Evolutionary conservation across 176 grass and related monocot species (phyloP).

Genomic region (Oryza glumipatula): DNA sequence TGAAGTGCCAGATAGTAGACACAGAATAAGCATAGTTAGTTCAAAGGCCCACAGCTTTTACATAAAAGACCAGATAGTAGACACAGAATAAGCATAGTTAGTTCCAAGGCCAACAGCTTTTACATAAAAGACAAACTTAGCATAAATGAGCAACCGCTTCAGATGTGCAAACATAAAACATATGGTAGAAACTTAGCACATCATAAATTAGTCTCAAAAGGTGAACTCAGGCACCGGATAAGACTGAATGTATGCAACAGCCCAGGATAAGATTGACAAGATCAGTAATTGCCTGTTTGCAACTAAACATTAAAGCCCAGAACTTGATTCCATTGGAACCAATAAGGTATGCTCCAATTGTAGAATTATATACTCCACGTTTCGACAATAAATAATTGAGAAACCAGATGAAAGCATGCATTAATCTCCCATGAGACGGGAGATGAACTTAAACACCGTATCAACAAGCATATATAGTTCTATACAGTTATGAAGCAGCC

Average conservation of each 20-base stretch:
- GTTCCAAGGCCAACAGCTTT: background rate
- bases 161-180: background rate
- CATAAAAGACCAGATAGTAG: conserved; percentile 9
- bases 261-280: background rate
- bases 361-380: background rate
- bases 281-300: background rate
- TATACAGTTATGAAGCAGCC: conserved; percentile 21
- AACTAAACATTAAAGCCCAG: conserved; percentile 8
- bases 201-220: background rate
- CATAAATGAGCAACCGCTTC: background rate
- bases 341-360: background rate
- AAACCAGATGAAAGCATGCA: background rate
- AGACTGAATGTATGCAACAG: no score
- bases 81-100: conserved; percentile 1
- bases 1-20: background rate
- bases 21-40: conserved; percentile 3
- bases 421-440: background rate
- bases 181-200: background rate
- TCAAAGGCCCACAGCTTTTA: background rate
- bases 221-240: background rate
- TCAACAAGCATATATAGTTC: background rate
- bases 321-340: conserved; percentile 4
- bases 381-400: conserved; percentile 1
- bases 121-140: conserved; percentile 25
- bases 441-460: background rate